A percentile compares a stretch with the other conserved stretches of the same genome.
Evolutionary conservation across 805 yeast genomes (phyloP).

Genomic region (Teunomyces panamensis): DNA sequence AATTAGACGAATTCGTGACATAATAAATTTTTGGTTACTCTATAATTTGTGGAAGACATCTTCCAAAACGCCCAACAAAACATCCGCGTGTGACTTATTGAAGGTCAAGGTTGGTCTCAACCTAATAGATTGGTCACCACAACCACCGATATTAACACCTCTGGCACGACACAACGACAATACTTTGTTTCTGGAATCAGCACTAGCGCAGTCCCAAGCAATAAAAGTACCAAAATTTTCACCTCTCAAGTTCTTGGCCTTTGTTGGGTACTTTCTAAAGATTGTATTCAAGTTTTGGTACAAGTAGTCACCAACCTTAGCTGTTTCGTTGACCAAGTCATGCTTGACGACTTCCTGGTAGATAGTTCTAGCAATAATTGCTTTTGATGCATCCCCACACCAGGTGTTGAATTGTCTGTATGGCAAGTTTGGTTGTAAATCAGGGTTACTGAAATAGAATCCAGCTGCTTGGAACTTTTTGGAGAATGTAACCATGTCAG

Average conservation of each 20-base stretch:
- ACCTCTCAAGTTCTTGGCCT: slow-evolving; percentile 55
- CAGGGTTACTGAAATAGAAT: slow-evolving; percentile 59
- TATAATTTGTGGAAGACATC: slow-evolving; percentile 16
- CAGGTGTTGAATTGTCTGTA: slow-evolving; percentile 75
- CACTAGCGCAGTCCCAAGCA: slow-evolving; percentile 55
- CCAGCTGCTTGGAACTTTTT: slow-evolving; percentile 76
- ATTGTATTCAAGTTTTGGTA: slow-evolving; percentile 41
- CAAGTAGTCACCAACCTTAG: slow-evolving; percentile 54
- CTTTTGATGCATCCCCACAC: slow-evolving; percentile 76
- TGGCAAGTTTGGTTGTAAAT: slow-evolving; percentile 56
- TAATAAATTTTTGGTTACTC: not conserved
- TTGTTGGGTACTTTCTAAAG: slow-evolving; percentile 38
- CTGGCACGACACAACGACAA: slow-evolving; percentile 43
- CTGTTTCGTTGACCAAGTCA: slow-evolving; percentile 47
- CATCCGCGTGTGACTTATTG: slow-evolving; percentile 59
- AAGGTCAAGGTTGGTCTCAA: slow-evolving; percentile 65
- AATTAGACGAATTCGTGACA: not conserved
- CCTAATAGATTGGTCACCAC: slow-evolving; percentile 58
- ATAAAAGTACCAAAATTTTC: slow-evolving; percentile 62
- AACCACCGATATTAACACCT: slow-evolving; percentile 69
- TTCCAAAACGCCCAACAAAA: slow-evolving; percentile 46
- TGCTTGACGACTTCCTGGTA: slow-evolving; percentile 51
- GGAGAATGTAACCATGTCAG: slow-evolving; percentile 69
- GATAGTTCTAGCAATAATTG: slow-evolving; percentile 60
- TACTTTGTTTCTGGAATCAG: slow-evolving; percentile 45